Evolutionary conservation across 2,329 filamentous ascomycete species (phyloP), one percentile per base, ranked within the genome.

Genomic region (Epichloe gansuensis): DNA sequence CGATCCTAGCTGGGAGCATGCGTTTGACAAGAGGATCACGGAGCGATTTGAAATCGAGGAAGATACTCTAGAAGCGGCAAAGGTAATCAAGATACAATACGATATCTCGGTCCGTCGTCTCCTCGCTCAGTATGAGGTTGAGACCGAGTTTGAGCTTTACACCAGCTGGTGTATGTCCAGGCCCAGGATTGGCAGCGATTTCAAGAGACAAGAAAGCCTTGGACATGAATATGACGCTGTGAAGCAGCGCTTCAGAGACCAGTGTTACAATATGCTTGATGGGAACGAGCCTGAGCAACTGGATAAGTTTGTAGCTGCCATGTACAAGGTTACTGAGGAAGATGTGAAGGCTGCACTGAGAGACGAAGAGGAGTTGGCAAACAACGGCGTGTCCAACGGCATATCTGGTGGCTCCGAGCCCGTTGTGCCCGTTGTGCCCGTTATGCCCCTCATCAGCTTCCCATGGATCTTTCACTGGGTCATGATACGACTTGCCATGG

Each of bases 131-230:
- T 81, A 89, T 58, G 85, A 85, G 43, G 85, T 97, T 52, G 69
- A 72, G 17, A 95, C 87, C 0, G 93, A 98, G 61, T 96, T 95
- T 58, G 93, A 98, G 66, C 78, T 95, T 11, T 96, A 85, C 82
- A 85, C 89, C 0, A 84, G 87, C 0, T 97, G 96, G 65, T 80
- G 90, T 2, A 73, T 97, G 53, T 77, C 78, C 1, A 87, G 85
- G 61, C 85, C 87, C 8, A 76, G 80, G 0, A 76, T 87, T 27
- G 81, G 79, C 36, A 79, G 76, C 8, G 87, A 93, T 56, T 97
- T 94, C 71, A 95, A 93, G 61, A 80, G 89, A 47, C 83, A 89
- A 47, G 91, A 98, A 65, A 84, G 87, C 15, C 80, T 97, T 35
- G 86, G 85, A 0, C 73, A 75, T 4, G 80, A 91, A 21, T 78